Conservation (phyloP, 495 filamentous ascomycete species). For the Mytilinidion resinicola region DNA sequence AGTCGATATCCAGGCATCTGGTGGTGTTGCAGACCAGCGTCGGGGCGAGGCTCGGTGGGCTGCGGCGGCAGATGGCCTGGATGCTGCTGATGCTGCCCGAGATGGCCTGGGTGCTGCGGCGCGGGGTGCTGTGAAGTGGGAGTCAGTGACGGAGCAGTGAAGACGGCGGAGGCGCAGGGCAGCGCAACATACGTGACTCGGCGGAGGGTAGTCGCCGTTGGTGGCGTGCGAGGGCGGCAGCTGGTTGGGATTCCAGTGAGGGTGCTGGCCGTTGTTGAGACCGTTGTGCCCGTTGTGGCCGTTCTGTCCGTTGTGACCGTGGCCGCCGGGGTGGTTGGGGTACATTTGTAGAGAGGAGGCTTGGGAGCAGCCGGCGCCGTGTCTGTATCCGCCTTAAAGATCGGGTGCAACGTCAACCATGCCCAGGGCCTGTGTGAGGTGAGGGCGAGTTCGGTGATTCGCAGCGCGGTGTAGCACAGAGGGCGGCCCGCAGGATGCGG, state of each 20-base stretch:
- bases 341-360: constrained; percentile 10
- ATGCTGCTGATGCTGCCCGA: too few species aligned
- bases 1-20: constrained; percentile 24
- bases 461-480: background rate
- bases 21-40: constrained; percentile 21
- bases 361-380: background rate
- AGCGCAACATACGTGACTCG: constrained; percentile 22
- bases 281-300: constrained; percentile 18
- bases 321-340: constrained; percentile 20
- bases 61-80: constrained; percentile 10
- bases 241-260: background rate
- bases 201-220: constrained; percentile 22
- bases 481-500: background rate
- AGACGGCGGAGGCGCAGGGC: constrained; percentile 2
- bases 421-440: background rate
- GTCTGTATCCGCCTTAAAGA: background rate
- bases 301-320: constrained; percentile 22
- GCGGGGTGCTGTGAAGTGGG: too few species aligned
- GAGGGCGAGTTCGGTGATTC: background rate
- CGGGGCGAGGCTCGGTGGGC: constrained; percentile 29
- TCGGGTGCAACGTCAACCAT: constrained; percentile 1
- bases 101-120: background rate
- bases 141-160: constrained; percentile 9
- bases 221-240: constrained; percentile 9
- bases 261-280: background rate